Base-by-base conservation (phyloP, 2,329 filamentous ascomycete species). In the Botryotinia convoluta region DNA sequence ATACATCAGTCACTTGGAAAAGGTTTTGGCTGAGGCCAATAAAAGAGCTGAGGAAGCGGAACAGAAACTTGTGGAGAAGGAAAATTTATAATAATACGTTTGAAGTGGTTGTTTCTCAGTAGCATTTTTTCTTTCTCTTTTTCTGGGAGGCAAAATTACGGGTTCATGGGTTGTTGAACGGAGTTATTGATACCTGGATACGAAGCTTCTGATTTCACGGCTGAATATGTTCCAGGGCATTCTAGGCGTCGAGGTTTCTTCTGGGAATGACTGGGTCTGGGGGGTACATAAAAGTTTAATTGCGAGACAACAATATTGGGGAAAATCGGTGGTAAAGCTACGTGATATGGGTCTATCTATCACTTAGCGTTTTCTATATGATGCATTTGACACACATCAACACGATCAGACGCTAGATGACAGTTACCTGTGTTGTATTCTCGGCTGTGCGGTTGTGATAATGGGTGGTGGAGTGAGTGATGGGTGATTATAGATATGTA, bases 1-100 rank as follows among this genome's bases (percentile, higher is more conserved):
- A 73, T 98, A 98, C 81, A 98, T 99, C 84, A 95, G 93, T 82
- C 88, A 91, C 74, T 83, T 99, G 75, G 91, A 97, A 82, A 85
- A 89, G 78, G 92, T 97, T 80, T 84, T 94, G 26, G 87, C 86
- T 3, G 88, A 89, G 48, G 90, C 90, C 35, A 90, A 90, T 69
- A 85, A 83, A 74, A 85, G 89, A 77, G 88, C 94, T 2, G 81
- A 81, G 71, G 76, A 77, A 69, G 78, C 78, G 0, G 80, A 82
- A 73, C 78, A 78, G 59, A 71, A 77, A 71, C 71, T 77, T 75
- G 39, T 68, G 68, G 69, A 72, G 72, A 70, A 77, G 32, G 57
- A 76, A 29, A 32, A 39, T 37, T 64, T 59, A 71, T 69, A 59
- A 69, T 71, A 45, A 54, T 39, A 32, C 42, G 60, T 32, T 57